Evolutionary conservation across 768 basidiomycete genomes (phyloP).

Genomic region (Termitomyces sp.): DNA sequence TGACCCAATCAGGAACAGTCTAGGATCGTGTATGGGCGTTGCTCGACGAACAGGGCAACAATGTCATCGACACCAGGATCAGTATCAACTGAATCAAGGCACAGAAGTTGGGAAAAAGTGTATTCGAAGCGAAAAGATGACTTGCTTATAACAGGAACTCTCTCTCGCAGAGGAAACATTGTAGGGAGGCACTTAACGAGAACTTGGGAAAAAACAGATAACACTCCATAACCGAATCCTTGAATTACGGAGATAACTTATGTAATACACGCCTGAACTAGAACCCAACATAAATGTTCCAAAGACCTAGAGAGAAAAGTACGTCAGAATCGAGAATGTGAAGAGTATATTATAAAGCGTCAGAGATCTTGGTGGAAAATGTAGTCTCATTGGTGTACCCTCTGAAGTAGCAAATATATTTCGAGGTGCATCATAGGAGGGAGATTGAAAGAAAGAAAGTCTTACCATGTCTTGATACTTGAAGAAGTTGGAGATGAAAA

Average conservation of each 20-base stretch:
- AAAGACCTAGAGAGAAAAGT: not conserved
- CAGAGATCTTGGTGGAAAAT: slow-evolving; percentile 82
- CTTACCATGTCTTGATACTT: slow-evolving; percentile 2
- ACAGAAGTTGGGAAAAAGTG: not conserved
- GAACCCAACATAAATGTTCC: not conserved
- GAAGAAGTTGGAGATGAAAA: not conserved
- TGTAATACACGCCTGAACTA: not conserved
- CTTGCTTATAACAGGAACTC: slow-evolving; percentile 67
- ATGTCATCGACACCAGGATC: slow-evolving; percentile 86
- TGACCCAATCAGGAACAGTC: not conserved
- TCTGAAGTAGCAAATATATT: slow-evolving; percentile 93
- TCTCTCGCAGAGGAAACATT: slow-evolving; percentile 1
- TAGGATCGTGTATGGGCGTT: not conserved
- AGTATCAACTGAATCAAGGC: slow-evolving; percentile 58
- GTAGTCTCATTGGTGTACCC: slow-evolving; percentile 69
- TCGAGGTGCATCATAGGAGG: slow-evolving; percentile 29
- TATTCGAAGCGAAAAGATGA: not conserved
- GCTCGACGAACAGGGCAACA: slow-evolving; percentile 59
- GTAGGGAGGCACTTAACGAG: not conserved
- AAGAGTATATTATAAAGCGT: slow-evolving; percentile 30
- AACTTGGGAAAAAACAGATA: not conserved
- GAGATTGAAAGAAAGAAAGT: not conserved
- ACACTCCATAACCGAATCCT: not conserved
- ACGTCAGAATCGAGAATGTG: not conserved
- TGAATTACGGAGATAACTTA: not conserved